A percentile compares a stretch with the other conserved stretches of the same genome.
These are phyloP conservation scores for Penicillium manginii DNA, from an alignment of 495 filamentous ascomycete species.

Conservation along the genomic window DNA sequence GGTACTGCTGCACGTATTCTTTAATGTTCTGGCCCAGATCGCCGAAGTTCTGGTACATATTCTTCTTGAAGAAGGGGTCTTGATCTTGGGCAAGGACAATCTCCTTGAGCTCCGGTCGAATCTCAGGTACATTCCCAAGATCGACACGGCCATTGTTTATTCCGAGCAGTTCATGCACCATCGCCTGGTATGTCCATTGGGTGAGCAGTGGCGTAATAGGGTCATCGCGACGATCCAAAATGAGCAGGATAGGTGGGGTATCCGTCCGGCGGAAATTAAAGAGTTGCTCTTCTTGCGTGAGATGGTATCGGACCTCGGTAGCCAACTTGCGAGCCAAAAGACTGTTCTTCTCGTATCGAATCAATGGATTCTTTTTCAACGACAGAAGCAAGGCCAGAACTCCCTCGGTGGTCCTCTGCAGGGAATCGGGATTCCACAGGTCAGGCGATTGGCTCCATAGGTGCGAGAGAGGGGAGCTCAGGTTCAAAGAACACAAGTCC, in stretches of 20 bases:
- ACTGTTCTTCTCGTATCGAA: slow-evolving; percentile 93
- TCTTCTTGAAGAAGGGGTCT: slow-evolving; percentile 99
- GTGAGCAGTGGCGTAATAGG: slow-evolving; percentile 94
- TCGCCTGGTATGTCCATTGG: slow-evolving; percentile 99
- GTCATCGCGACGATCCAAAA: slow-evolving; percentile 91
- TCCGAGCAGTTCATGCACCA: slow-evolving; percentile 95
- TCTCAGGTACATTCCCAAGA: slow-evolving; percentile 82
- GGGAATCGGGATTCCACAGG: slow-evolving; percentile 83
- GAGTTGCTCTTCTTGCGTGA: slow-evolving; percentile 94
- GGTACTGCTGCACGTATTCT: slow-evolving; percentile 97
- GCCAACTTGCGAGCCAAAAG: slow-evolving; percentile 88
- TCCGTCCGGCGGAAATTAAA: slow-evolving; percentile 97
- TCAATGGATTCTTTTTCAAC: slow-evolving; percentile 93
- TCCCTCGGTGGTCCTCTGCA: slow-evolving; percentile 84
- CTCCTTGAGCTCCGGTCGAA: slow-evolving; percentile 89
- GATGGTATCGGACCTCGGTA: slow-evolving; percentile 85
- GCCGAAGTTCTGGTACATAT: slow-evolving; percentile 99
- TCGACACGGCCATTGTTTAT: slow-evolving; percentile 93
- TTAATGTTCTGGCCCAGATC: slow-evolving; percentile 98
- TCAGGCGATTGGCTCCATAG: slow-evolving; percentile 80
- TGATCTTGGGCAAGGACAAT: slow-evolving; percentile 96
- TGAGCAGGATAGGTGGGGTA: slow-evolving; percentile 88
- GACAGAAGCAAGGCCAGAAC: slow-evolving; percentile 80
- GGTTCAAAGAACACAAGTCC: slow-evolving; percentile 82
- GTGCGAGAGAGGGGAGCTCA: slow-evolving; percentile 73